Percentiles rank a stretch among this genome's conserved stretches.
phyloP scores from a whole-genome alignment of 225 moss, liverwort and hornwort species.

The Climacium dendroides region DNA sequence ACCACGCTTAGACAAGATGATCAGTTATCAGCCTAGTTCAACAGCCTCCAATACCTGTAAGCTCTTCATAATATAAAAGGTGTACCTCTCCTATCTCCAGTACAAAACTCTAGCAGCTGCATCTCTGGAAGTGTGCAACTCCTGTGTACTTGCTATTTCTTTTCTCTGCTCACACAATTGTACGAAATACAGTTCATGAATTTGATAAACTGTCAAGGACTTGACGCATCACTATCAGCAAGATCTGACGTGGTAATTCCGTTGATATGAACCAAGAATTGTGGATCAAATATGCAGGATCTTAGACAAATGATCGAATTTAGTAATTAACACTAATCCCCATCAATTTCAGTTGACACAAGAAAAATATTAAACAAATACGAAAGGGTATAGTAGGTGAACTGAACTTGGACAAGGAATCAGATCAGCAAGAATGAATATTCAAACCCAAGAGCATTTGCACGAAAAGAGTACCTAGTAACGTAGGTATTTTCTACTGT shows the following conservation, averaged over 20 bases:
- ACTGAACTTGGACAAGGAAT: background rate
- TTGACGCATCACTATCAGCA: background rate
- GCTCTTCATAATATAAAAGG: background rate
- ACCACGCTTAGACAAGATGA: background rate
- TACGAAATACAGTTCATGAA: background rate
- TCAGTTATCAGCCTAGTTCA: background rate
- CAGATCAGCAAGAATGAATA: background rate
- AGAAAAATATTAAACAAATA: background rate
- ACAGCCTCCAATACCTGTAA: background rate
- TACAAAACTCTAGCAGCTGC: background rate
- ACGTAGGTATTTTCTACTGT: conserved; percentile 71
- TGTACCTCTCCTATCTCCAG: background rate
- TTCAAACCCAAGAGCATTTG: background rate
- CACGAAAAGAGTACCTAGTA: conserved; percentile 34
- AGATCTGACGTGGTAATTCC: background rate
- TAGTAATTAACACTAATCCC: background rate
- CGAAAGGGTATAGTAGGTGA: background rate
- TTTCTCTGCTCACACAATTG: conserved; percentile 12
- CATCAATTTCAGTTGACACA: background rate
- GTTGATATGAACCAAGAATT: background rate
- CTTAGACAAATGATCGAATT: background rate
- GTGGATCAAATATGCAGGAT: background rate
- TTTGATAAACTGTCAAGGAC: background rate
- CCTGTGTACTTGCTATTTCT: conserved; percentile 7
- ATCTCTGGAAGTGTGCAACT: background rate